Conservation (phyloP, 2,329 filamentous ascomycete genomes). For the Fusarium vanettenii region DNA sequence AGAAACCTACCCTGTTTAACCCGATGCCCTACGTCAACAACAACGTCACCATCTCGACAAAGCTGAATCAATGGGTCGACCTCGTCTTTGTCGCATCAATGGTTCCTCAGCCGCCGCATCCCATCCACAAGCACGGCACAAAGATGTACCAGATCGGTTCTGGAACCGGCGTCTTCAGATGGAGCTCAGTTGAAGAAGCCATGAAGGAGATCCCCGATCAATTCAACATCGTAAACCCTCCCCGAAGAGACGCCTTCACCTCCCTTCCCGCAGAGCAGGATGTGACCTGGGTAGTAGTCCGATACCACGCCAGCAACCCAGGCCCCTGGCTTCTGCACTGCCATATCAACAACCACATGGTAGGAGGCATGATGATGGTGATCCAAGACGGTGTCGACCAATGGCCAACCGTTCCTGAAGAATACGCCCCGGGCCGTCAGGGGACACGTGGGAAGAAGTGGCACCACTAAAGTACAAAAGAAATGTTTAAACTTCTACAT, state of each 20-base stretch:
- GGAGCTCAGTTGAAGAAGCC: slow-evolving; percentile 65
- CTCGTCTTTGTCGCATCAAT: slow-evolving; percentile 60
- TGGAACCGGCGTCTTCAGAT: slow-evolving; percentile 63
- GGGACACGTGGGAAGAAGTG: slow-evolving; percentile 7
- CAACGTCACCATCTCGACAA: slow-evolving; percentile 62
- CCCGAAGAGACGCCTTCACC: slow-evolving; percentile 58
- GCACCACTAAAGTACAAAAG: not conserved
- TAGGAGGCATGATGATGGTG: slow-evolving; percentile 66
- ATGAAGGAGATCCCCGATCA: slow-evolving; percentile 55
- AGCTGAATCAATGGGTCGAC: slow-evolving; percentile 65
- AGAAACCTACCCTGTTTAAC: slow-evolving; percentile 59
- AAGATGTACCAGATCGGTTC: slow-evolving; percentile 68
- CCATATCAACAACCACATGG: slow-evolving; percentile 65
- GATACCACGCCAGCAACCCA: slow-evolving; percentile 64
- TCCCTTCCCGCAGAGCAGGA: slow-evolving; percentile 37
- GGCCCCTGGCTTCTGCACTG: slow-evolving; percentile 68
- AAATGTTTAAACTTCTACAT: not conserved
- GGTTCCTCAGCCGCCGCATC: slow-evolving; percentile 62
- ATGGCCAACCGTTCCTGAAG: slow-evolving; percentile 55
- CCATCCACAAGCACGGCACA: slow-evolving; percentile 73
- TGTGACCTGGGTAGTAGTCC: slow-evolving; percentile 58
- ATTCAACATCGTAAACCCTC: slow-evolving; percentile 69
- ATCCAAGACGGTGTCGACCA: slow-evolving; percentile 60
- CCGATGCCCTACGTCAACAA: slow-evolving; percentile 48
- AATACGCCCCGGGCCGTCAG: slow-evolving; percentile 46